phyloP scores from a whole-genome alignment of 345 rosid species.

The Gossypioides kirkii region DNA sequence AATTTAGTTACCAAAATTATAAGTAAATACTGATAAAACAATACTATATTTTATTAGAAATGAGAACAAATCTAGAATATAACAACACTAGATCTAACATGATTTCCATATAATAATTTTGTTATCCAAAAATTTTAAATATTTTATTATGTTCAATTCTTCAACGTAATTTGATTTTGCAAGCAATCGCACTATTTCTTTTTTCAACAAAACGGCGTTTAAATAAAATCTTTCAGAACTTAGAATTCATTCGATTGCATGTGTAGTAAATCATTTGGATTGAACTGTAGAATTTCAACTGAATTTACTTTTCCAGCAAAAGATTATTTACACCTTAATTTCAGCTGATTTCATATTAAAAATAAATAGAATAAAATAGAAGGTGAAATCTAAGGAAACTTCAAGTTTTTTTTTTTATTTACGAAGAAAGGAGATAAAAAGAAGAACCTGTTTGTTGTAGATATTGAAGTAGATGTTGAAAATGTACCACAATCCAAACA shows the following conservation, averaged over 20 bases:
- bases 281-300: background rate
- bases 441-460: conserved; percentile 88
- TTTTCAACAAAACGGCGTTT: background rate
- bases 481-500: conserved; percentile 84
- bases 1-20: background rate
- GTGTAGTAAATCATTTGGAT: background rate
- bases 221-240: background rate
- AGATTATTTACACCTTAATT: background rate
- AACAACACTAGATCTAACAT: background rate
- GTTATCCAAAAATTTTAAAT: background rate
- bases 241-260: background rate
- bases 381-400: background rate
- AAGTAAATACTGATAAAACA: background rate
- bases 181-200: background rate
- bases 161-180: background rate
- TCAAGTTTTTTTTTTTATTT: too few species aligned
- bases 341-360: background rate
- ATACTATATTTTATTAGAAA: background rate
- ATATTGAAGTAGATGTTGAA: conserved; percentile 99
- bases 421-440: background rate
- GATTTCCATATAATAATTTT: background rate
- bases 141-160: background rate
- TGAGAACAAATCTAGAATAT: background rate
- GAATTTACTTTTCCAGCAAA: background rate
- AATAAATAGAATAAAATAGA: background rate